Base-by-base conservation (phyloP, 257 asterid genomes). In the Rauvolfia tetraphylla region DNA sequence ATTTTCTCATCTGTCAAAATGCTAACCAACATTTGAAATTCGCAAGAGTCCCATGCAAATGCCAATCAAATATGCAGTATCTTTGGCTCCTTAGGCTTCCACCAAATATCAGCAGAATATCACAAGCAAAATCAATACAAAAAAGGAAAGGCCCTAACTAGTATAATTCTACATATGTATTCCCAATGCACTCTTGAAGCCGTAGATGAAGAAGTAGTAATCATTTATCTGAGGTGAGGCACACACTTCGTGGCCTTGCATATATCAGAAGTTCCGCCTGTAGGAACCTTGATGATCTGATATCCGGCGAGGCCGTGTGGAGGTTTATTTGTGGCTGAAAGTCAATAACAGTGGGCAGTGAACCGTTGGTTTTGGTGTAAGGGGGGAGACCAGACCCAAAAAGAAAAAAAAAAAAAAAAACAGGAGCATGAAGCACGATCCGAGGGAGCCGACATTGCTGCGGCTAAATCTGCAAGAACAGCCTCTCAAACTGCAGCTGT, bases 381-480 rank as follows among this genome's bases (percentile, higher is more conserved):
- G 36, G 25, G 13, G 54, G 25, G 20, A 56, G 38, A 23, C 76
- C 54, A 38, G 41, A 51, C 33, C 4, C 1, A 36, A 13, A 38
- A 73, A 10, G 31, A 12, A 56, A 13, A 44, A 27, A 25, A 25
- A 70, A 14, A 15, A 8, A 25, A 15, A 70, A 15, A 29, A 18
- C 23, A 18, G 44, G 7, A 29, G 56, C 33, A 18, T 31, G 4
- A n/a, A n/a, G n/a, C n/a, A 65, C 49, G 77, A 49, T 44, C 84
- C 80, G 88, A 22, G 17, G 22, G 72, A 82, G 85, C 84, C 82
- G 78, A 73, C 81, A 74, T 85, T 75, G 78, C 56, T 33, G 33
- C 1, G n/a, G 22, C 2, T 44, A 63, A 79, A 25, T 42, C 80
- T 77, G 75, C 46, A 23, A 76, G 59, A 59, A 17, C 10, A 33